These are phyloP conservation scores for Arthrobotrys sphaeroides DNA, from an alignment of 2,329 filamentous ascomycete genomes.

Conservation along the genomic window DNA sequence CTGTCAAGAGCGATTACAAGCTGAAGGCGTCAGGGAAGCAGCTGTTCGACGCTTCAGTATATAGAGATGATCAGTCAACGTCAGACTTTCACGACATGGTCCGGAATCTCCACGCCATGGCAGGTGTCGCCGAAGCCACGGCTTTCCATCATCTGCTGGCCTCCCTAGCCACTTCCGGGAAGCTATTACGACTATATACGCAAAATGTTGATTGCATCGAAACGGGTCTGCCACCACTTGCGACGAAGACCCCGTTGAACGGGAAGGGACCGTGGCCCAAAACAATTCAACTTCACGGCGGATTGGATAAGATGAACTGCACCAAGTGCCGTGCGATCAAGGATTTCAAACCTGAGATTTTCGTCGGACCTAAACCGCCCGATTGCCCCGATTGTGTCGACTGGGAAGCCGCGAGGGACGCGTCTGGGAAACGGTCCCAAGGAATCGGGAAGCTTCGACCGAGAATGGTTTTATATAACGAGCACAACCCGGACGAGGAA, in stretches of 20 bases:
- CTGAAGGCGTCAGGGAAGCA: conserved; percentile 93
- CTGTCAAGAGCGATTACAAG: conserved; percentile 84
- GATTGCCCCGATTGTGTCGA: conserved; percentile 78
- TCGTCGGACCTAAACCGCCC: conserved; percentile 84
- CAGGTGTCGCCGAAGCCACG: conserved; percentile 80
- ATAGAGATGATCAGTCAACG: conserved; percentile 88
- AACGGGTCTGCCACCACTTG: conserved; percentile 79
- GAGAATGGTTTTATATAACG: conserved; percentile 95
- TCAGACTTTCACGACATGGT: conserved; percentile 97
- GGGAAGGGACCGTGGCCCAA: conserved; percentile 90
- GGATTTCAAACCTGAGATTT: conserved; percentile 79
- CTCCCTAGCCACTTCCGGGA: conserved; percentile 84
- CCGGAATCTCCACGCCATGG: conserved; percentile 81
- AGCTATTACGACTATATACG: conserved; percentile 88
- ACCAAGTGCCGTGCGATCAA: conserved; percentile 85
- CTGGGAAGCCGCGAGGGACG: conserved; percentile 78
- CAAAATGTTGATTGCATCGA: conserved; percentile 98
- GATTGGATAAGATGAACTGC: conserved; percentile 94
- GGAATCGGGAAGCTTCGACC: conserved; percentile 89
- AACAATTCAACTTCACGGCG: conserved; percentile 92
- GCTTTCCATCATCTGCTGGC: conserved; percentile 93
- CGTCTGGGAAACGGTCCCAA: conserved; percentile 87
- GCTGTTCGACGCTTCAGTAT: conserved; percentile 96
- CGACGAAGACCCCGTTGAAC: conserved; percentile 81
- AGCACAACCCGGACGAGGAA: conserved; percentile 94